phyloP scores from a whole-genome alignment of 1,139 yeast species.

The Yamadazyma friedrichii region DNA sequence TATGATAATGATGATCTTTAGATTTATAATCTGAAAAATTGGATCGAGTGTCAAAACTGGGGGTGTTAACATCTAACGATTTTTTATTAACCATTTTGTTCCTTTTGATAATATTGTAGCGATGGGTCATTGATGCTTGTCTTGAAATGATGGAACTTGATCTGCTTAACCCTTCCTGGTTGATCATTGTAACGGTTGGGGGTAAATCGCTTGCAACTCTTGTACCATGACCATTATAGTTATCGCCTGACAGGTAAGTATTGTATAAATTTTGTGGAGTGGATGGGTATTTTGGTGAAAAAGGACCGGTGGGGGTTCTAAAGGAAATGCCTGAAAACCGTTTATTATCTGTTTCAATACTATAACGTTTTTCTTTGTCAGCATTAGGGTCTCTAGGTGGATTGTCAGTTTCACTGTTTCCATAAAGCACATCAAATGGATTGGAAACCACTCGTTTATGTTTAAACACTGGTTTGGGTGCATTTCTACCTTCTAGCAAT shows the following conservation, averaged over 20 bases:
- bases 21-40: slow-evolving; percentile 9
- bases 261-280: slow-evolving; percentile 6
- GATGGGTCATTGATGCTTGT: slow-evolving; percentile 30
- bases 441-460: slow-evolving; percentile 19
- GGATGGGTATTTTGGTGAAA: slow-evolving; percentile 1
- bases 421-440: slow-evolving; percentile 23
- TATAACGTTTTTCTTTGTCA: not conserved
- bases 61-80: slow-evolving; percentile 14
- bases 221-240: not conserved
- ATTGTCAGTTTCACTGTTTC: slow-evolving; percentile 3
- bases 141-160: slow-evolving; percentile 33
- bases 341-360: slow-evolving; percentile 1
- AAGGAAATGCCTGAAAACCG: slow-evolving; percentile 6
- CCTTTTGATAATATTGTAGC: slow-evolving; percentile 30
- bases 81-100: slow-evolving; percentile 28
- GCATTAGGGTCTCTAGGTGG: slow-evolving; percentile 2
- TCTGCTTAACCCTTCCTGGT: slow-evolving; percentile 20
- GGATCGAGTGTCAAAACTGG: slow-evolving; percentile 7
- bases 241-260: not conserved
- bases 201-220: slow-evolving; percentile 12
- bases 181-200: slow-evolving; percentile 31
- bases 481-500: not conserved
- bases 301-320: slow-evolving; percentile 7
- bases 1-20: not conserved
- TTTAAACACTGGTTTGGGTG: slow-evolving; percentile 5